Conservation (phyloP, 2,329 filamentous ascomycete species). For the Colletotrichum tropicale region DNA sequence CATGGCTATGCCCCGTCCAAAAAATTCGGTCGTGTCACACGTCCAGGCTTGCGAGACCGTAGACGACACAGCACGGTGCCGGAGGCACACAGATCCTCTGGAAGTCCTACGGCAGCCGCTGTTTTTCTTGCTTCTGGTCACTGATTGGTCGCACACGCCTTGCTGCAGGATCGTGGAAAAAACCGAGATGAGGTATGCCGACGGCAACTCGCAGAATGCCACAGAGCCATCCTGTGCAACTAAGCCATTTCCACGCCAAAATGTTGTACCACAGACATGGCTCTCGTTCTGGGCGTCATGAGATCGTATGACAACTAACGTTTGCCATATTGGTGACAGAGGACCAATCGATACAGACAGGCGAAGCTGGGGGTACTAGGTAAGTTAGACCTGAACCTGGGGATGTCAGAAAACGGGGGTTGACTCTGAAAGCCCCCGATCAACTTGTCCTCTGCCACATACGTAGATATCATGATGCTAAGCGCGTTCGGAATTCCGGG, state of each 20-base stretch:
- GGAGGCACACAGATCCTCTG: not conserved
- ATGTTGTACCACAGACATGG: not conserved
- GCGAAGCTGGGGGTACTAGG: not conserved
- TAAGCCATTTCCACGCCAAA: not conserved
- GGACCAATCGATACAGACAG: not conserved
- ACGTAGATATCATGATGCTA: not conserved
- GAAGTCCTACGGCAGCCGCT: not conserved
- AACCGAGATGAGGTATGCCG: conserved; percentile 19
- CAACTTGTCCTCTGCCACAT: not conserved
- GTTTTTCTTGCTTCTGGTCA: not conserved
- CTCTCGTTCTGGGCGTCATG: not conserved
- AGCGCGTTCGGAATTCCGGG: not conserved
- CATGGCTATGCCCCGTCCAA: not conserved
- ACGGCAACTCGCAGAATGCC: conserved; percentile 8
- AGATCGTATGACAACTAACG: not conserved
- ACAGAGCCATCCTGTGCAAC: not conserved
- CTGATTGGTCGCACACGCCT: conserved; percentile 12
- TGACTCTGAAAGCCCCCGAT: not conserved
- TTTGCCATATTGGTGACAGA: not conserved
- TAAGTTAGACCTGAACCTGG: not conserved
- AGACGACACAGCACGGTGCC: not conserved
- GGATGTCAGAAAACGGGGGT: not conserved
- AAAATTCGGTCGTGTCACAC: not conserved
- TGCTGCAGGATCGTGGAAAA: conserved; percentile 23
- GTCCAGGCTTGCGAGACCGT: not conserved